Evolutionary conservation across 768 basidiomycete species (phyloP), one percentile per base, ranked within the genome.

Genomic region (Collybia mongolica): DNA sequence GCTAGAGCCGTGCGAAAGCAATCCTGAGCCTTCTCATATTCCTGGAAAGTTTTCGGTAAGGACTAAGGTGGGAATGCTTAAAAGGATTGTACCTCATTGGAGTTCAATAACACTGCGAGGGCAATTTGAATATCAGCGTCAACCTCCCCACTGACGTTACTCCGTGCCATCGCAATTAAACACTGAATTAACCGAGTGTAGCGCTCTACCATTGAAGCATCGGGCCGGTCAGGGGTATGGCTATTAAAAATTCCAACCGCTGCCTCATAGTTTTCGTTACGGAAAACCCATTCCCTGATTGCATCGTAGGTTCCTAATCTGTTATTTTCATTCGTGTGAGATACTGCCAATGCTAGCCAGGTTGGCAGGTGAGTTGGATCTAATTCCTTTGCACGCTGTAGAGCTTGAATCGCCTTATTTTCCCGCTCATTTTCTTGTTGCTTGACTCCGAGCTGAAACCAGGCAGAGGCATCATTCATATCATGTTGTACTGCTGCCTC

Each of bases 371-470:
- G 81, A 2, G 77, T 64, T 2, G 93, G 84, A 58, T 96, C 88
- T 29, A 98, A 80, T 53, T 89, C 83, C 44, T 93, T 72, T 8
- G 93, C 86, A 48, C 86, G 86, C 43, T 78, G 72, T 17, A 99
- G 78, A 1, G 97, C 97, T 48, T 84, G 78, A 37, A 98, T 80
- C 3, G 97, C 97, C 59, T 92, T 86, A 6, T 80, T 77, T 69
- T 99, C 97, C 14, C 95, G 84, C 66, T 99, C 97, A 64, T 95
- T 97, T 69, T 97, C 95, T 67, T 99, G 97, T 62, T 98, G 97
- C 67, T 91, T 94, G 43, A 99, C 86, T 20, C 97, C 97, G 44
- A 98, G 84, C 56, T 88, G 82, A 62, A 81, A 95, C 97, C 97
- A 99, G 7, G 86, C 87, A 29, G 69, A 56, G 3, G 89, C 83